A percentile compares a stretch with the other conserved stretches of the same genome.
phyloP scores from a whole-genome alignment of 1,284 basidiomycete species.

The Fomitopsis palustris region DNA sequence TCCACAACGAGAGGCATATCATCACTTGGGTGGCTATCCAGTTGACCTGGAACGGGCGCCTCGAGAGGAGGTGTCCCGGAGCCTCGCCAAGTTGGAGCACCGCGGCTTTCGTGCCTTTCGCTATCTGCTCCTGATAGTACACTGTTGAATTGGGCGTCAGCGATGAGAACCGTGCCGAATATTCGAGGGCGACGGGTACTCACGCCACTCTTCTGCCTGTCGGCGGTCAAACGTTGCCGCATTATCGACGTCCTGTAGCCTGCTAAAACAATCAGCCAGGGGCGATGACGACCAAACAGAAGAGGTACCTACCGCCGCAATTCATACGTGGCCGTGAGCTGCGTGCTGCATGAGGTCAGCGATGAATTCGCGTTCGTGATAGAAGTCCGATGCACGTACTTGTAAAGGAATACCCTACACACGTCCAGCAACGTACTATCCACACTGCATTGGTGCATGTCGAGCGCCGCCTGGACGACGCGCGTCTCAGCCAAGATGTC shows the following conservation, averaged over 20 bases:
- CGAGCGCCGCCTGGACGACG: constrained; percentile 60
- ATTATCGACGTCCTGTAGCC: constrained; percentile 32
- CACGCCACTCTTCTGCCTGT: constrained; percentile 74
- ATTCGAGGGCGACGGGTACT: constrained; percentile 28
- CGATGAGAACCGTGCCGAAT: background rate
- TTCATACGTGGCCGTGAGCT: constrained; percentile 62
- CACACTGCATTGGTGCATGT: constrained; percentile 63
- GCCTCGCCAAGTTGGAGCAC: constrained; percentile 45
- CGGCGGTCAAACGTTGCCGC: constrained; percentile 56
- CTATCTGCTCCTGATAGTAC: constrained; percentile 58
- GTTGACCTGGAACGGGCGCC: constrained; percentile 64
- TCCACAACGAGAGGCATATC: constrained; percentile 67
- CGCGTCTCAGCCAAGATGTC: constrained; percentile 61
- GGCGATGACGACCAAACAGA: constrained; percentile 18
- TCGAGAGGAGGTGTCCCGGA: constrained; percentile 49
- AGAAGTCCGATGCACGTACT: constrained; percentile 43
- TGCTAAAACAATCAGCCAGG: constrained; percentile 14
- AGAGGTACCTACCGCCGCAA: constrained; percentile 53
- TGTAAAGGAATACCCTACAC: constrained; percentile 68
- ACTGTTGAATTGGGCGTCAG: constrained; percentile 35
- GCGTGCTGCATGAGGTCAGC: constrained; percentile 42
- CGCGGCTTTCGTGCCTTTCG: constrained; percentile 48
- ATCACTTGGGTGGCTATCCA: constrained; percentile 49
- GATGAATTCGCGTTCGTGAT: constrained; percentile 2
- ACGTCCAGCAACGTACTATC: constrained; percentile 65